Evolutionary conservation across 495 filamentous ascomycete species (phyloP).

Genomic region (Polyplosphaeria fusca): DNA sequence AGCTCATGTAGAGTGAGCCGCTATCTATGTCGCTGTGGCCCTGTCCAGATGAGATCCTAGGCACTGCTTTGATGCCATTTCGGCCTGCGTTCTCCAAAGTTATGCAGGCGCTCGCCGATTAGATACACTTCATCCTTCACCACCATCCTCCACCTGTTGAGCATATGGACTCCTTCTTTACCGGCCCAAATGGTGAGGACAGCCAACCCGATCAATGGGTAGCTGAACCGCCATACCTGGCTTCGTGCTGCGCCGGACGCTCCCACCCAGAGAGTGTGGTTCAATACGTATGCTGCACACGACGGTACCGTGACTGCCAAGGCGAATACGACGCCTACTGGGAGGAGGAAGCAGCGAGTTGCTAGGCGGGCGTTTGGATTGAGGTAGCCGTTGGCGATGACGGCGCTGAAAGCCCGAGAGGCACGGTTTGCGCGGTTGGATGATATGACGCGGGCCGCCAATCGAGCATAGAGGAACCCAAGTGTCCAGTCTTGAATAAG

Average conservation of each 20-base stretch:
- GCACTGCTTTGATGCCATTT: no score
- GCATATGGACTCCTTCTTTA: slow-evolving; percentile 48
- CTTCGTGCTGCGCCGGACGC: slow-evolving; percentile 13
- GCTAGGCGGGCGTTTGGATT: slow-evolving; percentile 74
- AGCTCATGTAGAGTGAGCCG: no score
- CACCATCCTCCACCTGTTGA: slow-evolving; percentile 69
- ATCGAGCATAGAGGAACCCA: slow-evolving; percentile 86
- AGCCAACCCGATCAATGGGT: slow-evolving; percentile 27
- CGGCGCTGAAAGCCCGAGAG: slow-evolving; percentile 67
- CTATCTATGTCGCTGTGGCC: no score
- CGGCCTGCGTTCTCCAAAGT: slow-evolving; percentile 64
- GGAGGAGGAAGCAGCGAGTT: slow-evolving; percentile 78
- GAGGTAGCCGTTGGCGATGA: slow-evolving; percentile 75
- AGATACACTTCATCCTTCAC: slow-evolving; percentile 94
- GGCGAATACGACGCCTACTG: slow-evolving; percentile 57
- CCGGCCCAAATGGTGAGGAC: slow-evolving; percentile 49
- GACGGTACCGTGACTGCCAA: slow-evolving; percentile 60
- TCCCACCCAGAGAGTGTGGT: slow-evolving; percentile 10
- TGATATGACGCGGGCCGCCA: slow-evolving; percentile 69
- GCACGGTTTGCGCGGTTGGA: slow-evolving; percentile 62
- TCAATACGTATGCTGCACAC: slow-evolving; percentile 34
- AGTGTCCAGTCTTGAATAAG: slow-evolving; percentile 92
- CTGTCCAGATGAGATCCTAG: no score
- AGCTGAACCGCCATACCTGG: slow-evolving; percentile 36
- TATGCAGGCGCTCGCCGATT: slow-evolving; percentile 90